phyloP scores from a whole-genome alignment of 2,329 filamentous ascomycete species.

The Zalaria obscura region DNA sequence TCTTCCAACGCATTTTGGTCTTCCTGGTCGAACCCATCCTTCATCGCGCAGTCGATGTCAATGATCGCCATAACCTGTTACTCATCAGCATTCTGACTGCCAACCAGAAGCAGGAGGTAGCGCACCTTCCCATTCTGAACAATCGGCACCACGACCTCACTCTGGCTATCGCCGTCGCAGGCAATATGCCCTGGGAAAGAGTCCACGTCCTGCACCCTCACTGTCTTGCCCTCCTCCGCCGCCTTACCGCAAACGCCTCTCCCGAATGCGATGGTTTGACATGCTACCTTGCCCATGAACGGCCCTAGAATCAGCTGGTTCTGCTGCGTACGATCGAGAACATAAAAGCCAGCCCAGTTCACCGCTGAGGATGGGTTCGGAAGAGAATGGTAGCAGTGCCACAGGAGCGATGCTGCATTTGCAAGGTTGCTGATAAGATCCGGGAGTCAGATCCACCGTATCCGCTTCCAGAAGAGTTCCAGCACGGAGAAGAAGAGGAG shows the following conservation, averaged over 20 bases:
- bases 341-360: slow-evolving; percentile 77
- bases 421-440: slow-evolving; percentile 52
- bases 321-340: slow-evolving; percentile 36
- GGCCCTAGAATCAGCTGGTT: slow-evolving; percentile 55
- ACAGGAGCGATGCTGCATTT: slow-evolving; percentile 61
- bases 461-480: too few species aligned
- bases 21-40: slow-evolving; percentile 53
- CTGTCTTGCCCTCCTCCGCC: slow-evolving; percentile 45
- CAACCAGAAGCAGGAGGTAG: slow-evolving; percentile 4
- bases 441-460: background rate
- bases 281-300: slow-evolving; percentile 67
- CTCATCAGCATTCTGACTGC: slow-evolving; percentile 9
- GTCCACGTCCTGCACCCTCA: slow-evolving; percentile 55
- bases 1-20: slow-evolving; percentile 54
- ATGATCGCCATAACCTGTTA: slow-evolving; percentile 55
- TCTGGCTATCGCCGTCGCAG: slow-evolving; percentile 61
- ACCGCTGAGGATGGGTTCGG: slow-evolving; percentile 49
- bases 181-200: slow-evolving; percentile 69
- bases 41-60: slow-evolving; percentile 60
- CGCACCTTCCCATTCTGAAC: slow-evolving; percentile 34
- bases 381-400: slow-evolving; percentile 66
- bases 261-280: slow-evolving; percentile 61
- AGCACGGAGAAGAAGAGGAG: too few species aligned
- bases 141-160: slow-evolving; percentile 72
- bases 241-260: slow-evolving; percentile 64